Base-by-base conservation (phyloP, 2,329 filamentous ascomycete genomes). In the Canariomyces notabilis region DNA sequence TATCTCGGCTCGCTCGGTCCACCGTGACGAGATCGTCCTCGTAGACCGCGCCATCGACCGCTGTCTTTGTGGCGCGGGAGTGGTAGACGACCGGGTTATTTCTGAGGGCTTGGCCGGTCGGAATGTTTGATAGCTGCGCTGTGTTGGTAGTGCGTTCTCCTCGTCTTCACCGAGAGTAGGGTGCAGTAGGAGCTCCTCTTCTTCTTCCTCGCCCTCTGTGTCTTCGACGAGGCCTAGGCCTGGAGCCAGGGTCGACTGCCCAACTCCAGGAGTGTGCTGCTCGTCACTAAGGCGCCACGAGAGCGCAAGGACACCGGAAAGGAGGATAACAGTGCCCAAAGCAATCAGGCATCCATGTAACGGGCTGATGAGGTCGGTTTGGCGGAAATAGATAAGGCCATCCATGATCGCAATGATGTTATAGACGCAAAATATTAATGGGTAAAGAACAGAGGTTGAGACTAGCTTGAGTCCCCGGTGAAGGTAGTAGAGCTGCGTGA, bases 391-490 rank as follows among this genome's bases (percentile, higher is more conserved):
- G 59, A 98, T 95, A 57, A 98, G 76, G 23, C 93, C 93, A 67
- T 98, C 93, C 57, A 97, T 74, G 57, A 98, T 98, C 55, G 93
- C 93, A 61, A 97, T 90, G 61, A 98, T 95, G 74, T 98, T 98
- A 76, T 97, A 98, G 54, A 97, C 82, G 75, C 93, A 98, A 68
- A 98, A 98, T 32, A 97, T 90, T 58, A 97, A 83, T 5, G 93
- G 93, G 67, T 98, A 98, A 56, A 98, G 76, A 51, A 97, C 85
- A 59, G 89, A 95, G 18, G 93, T 97, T 44, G 90, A 96, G 65
- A 94, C 89, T 42, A 98, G 77, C 67, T 95, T 95, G 52, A 98
- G 76, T 43, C 93, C 93, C 35, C 88, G 81, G 63, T 98, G 93
- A 50, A 98, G 80, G 66, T 94, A 97, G 69, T 95, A 98, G 5